Conservation (phyloP, 257 asterid species). For the Perilla frutescens region DNA sequence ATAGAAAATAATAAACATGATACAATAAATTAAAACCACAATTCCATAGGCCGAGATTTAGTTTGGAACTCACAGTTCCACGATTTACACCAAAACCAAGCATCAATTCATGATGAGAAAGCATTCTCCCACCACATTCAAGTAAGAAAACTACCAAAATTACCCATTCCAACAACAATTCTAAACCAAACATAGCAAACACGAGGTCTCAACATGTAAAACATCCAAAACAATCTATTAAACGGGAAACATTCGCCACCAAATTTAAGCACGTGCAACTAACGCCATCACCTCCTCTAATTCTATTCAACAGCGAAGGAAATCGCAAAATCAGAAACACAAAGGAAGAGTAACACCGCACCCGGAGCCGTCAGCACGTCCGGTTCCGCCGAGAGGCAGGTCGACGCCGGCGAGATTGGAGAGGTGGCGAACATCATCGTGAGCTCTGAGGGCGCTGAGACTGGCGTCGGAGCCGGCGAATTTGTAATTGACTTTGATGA, state of each 20-base stretch:
- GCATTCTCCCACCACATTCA: conserved; percentile 8
- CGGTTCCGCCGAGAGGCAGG: conserved; percentile 96
- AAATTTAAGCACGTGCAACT: conserved; percentile 2
- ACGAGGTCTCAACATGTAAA: not conserved
- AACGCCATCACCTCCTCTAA: conserved; percentile 13
- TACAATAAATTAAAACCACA: not conserved
- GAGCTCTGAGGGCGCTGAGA: conserved; percentile 82
- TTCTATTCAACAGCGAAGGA: conserved; percentile 5
- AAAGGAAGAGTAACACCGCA: conserved; percentile 29
- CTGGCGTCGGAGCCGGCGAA: conserved; percentile 73
- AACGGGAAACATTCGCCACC: conserved; percentile 7
- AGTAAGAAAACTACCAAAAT: conserved; percentile 25
- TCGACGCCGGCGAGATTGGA: conserved; percentile 89
- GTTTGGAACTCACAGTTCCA: conserved; percentile 28
- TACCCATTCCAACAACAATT: conserved; percentile 12
- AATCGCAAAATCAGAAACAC: not conserved
- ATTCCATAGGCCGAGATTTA: not conserved
- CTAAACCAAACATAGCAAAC: conserved; percentile 2
- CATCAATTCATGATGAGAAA: conserved; percentile 7
- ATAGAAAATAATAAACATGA: not conserved
- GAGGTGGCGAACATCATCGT: conserved; percentile 86
- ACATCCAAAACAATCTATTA: not conserved
- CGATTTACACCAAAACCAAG: conserved; percentile 6
- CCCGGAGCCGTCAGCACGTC: conserved; percentile 98
- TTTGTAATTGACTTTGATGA: conserved; percentile 75